A percentile compares a stretch with the other conserved stretches of the same genome.
Conservation (phyloP, 2,329 filamentous ascomycete species). For the Coniochaeta sp. region DNA sequence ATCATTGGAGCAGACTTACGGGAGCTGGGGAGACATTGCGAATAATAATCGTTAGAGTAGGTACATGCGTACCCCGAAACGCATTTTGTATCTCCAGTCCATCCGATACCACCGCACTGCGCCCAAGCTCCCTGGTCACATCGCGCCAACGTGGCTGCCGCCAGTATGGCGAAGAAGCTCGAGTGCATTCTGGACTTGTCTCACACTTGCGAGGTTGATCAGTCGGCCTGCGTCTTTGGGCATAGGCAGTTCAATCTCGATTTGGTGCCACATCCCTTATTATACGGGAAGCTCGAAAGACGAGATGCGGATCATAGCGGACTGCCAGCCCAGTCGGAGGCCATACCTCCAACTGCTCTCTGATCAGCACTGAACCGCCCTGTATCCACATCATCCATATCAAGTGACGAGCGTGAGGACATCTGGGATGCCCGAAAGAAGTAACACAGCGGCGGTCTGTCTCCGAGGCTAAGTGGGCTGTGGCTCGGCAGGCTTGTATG, state of each 20-base stretch:
- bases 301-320: background rate
- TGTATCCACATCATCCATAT: constrained; percentile 1
- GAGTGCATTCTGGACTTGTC: background rate
- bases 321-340: background rate
- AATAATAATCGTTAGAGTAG: constrained; percentile 11
- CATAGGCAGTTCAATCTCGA: background rate
- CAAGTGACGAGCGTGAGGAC: background rate
- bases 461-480: constrained; percentile 1
- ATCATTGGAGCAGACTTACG: background rate
- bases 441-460: background rate
- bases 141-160: background rate
- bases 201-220: background rate
- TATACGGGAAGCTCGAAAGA: background rate
- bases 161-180: background rate
- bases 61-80: constrained; percentile 9
- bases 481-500: constrained; percentile 1
- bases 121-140: background rate
- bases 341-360: background rate
- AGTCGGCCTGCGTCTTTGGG: background rate
- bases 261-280: background rate
- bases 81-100: constrained; percentile 10
- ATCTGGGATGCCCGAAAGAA: background rate
- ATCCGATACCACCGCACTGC: constrained; percentile 9
- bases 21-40: constrained; percentile 5
- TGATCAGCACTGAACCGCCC: background rate